A percentile compares a stretch with the other conserved stretches of the same genome.
phyloP scores from a whole-genome alignment of 129 eudicot genomes.

The Rutidosis leptorrhynchoides region DNA sequence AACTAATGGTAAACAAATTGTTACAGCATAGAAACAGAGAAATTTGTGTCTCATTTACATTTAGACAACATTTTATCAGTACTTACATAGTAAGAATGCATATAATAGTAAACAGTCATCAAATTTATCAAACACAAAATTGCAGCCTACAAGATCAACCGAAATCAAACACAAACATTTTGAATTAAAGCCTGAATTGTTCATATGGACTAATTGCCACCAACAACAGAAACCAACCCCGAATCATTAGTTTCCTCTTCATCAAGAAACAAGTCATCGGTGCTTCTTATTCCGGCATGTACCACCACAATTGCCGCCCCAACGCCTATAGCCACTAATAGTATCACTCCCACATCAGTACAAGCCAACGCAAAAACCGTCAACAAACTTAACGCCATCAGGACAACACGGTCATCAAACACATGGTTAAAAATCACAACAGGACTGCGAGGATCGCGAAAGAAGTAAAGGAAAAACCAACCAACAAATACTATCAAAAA shows the following conservation, averaged over 20 bases:
- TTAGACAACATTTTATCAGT: not conserved
- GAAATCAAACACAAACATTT: not conserved
- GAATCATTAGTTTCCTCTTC: conserved; percentile 60
- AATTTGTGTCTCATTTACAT: not conserved
- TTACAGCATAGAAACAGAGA: not conserved
- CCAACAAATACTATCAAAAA: conserved; percentile 53
- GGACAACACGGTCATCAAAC: conserved; percentile 57
- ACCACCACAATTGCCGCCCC: conserved; percentile 44
- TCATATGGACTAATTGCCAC: conserved; percentile 24
- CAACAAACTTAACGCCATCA: conserved; percentile 45
- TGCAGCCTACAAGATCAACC: not conserved
- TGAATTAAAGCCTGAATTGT: not conserved
- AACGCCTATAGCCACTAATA: conserved; percentile 47
- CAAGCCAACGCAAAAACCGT: conserved; percentile 59
- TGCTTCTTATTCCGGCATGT: conserved; percentile 54
- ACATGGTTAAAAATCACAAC: conserved; percentile 34
- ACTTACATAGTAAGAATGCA: no score
- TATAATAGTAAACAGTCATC: no score
- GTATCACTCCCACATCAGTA: conserved; percentile 57
- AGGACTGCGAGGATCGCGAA: conserved; percentile 35
- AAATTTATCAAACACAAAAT: no score
- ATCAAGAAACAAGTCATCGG: conserved; percentile 64
- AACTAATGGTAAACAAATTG: no score
- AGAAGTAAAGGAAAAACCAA: conserved; percentile 56
- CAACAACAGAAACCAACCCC: conserved; percentile 70